These are phyloP conservation scores for Aureobasidium zeae DNA, from an alignment of 2,329 filamentous ascomycete genomes.

Conservation along the genomic window DNA sequence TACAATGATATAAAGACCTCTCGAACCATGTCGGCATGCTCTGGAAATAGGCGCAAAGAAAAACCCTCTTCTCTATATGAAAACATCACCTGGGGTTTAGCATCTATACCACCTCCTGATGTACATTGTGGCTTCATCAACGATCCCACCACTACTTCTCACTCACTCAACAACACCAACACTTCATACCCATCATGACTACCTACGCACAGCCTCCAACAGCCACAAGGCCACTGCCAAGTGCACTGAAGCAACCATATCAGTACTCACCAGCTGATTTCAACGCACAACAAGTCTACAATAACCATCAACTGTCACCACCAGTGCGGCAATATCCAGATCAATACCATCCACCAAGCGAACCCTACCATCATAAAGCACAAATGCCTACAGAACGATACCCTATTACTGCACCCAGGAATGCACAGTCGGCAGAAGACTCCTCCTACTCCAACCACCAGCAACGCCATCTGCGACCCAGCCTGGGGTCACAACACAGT, in stretches of 20 bases:
- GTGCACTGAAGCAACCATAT: too few species aligned
- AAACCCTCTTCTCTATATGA: too few species aligned
- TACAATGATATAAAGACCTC: background rate
- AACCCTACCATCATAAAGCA: background rate
- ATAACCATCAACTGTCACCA: background rate
- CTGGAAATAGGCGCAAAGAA: too few species aligned
- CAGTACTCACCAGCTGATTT: background rate
- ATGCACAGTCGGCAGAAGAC: background rate
- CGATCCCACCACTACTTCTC: background rate
- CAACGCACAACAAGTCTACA: background rate
- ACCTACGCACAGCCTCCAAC: background rate
- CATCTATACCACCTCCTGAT: background rate
- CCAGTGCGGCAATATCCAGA: background rate
- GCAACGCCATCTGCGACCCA: background rate
- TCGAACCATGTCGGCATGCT: background rate
- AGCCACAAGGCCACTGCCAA: background rate
- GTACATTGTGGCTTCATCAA: background rate
- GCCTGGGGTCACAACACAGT: background rate
- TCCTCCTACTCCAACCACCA: background rate
- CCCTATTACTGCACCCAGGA: too few species aligned
- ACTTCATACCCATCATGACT: constrained; percentile 1
- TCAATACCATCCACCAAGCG: background rate
- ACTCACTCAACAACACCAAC: background rate
- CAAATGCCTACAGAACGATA: too few species aligned
- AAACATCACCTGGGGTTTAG: too few species aligned